These are phyloP conservation scores for Neofusicoccum laricinum DNA, from an alignment of 2,329 filamentous ascomycete genomes.

Conservation along the genomic window DNA sequence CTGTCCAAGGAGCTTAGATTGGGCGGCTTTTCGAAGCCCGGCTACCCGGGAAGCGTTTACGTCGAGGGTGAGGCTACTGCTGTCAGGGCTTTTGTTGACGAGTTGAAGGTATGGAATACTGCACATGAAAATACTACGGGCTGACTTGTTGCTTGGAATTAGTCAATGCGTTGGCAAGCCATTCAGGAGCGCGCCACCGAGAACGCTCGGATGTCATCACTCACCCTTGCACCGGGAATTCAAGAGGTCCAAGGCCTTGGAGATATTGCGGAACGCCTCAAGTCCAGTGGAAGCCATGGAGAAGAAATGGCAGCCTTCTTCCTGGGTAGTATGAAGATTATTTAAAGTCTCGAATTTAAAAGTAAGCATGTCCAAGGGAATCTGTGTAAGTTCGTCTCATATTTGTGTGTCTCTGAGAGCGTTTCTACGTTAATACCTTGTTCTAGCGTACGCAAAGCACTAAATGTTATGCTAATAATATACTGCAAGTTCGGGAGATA, in stretches of 20 bases:
- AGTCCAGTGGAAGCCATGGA: not conserved
- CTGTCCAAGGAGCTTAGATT: not conserved
- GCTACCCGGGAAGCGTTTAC: conserved; percentile 15
- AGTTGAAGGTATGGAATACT: conserved; percentile 3
- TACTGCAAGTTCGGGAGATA: no score
- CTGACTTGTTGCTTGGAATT: not conserved
- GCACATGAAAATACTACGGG: no score
- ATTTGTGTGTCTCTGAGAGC: no score
- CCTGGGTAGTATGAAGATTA: conserved; percentile 15
- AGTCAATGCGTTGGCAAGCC: conserved; percentile 16
- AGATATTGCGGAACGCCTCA: conserved; percentile 9
- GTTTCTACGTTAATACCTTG: no score
- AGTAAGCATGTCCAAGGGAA: no score
- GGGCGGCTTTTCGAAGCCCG: conserved; percentile 11
- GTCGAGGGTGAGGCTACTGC: conserved; percentile 11
- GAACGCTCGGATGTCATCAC: not conserved
- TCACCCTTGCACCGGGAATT: not conserved
- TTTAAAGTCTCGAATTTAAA: not conserved
- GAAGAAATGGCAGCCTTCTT: not conserved
- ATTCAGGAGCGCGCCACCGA: conserved; percentile 9
- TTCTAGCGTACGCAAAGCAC: no score
- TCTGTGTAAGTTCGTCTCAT: no score
- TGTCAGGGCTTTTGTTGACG: conserved; percentile 12
- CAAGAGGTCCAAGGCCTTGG: conserved; percentile 13
- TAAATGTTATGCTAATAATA: no score